phyloP scores from a whole-genome alignment of 2,329 filamentous ascomycete genomes.

The Didymella pomorum region DNA sequence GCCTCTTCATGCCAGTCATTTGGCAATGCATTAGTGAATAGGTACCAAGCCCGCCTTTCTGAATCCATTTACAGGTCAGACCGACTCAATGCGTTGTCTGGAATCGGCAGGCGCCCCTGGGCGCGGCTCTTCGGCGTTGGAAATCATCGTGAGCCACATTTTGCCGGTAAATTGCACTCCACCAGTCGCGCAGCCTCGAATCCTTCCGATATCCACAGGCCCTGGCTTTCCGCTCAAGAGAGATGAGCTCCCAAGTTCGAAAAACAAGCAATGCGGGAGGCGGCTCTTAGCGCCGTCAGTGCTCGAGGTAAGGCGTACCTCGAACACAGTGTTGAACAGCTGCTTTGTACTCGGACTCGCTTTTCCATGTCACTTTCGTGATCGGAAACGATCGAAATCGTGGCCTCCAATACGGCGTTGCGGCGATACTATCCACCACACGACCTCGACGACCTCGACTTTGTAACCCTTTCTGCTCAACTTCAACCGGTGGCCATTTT shows the following conservation, averaged over 20 bases:
- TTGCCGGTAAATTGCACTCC: slow-evolving; percentile 10
- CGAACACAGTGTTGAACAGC: neutral
- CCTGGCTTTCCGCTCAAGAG: neutral
- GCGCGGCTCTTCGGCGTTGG: neutral
- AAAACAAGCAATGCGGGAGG: slow-evolving; percentile 9
- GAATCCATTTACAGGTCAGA: neutral
- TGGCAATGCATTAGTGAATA: neutral
- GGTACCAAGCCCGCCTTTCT: neutral
- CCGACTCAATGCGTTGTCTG: slow-evolving; percentile 7
- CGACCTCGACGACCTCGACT: neutral
- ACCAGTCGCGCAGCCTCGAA: slow-evolving; percentile 3
- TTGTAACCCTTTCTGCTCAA: neutral
- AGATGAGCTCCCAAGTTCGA: neutral
- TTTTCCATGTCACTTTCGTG: neutral
- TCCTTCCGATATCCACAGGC: slow-evolving; percentile 4
- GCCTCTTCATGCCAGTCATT: neutral
- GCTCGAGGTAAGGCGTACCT: neutral
- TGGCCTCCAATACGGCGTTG: neutral
- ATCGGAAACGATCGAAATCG: neutral
- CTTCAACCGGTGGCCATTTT: neutral
- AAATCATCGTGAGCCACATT: slow-evolving; percentile 1
- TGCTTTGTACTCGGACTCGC: neutral
- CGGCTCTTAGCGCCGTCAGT: slow-evolving; percentile 1
- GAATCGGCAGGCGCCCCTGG: neutral
- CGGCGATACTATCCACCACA: neutral